Conservation (phyloP, 2,329 filamentous ascomycete species). For the Xylaria sp. region DNA sequence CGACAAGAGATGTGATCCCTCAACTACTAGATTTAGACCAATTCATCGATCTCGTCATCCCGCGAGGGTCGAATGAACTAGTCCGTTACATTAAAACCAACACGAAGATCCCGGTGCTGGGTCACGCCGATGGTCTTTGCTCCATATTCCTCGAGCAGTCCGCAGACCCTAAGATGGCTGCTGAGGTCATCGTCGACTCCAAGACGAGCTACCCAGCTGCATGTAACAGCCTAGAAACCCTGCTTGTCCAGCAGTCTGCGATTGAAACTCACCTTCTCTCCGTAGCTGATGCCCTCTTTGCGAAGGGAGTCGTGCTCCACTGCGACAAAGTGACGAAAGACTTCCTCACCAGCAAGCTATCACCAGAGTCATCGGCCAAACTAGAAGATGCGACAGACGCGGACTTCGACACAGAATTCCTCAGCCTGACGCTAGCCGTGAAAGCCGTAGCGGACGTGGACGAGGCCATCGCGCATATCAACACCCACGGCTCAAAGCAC, state of each 20-base stretch:
- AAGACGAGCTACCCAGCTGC: slow-evolving; percentile 96
- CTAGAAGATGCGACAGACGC: slow-evolving; percentile 73
- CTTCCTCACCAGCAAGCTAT: slow-evolving; percentile 64
- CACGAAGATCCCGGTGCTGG: slow-evolving; percentile 94
- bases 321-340: slow-evolving; percentile 79
- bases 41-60: slow-evolving; percentile 94
- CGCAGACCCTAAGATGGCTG: slow-evolving; percentile 77
- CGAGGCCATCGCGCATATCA: slow-evolving; percentile 88
- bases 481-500: slow-evolving; percentile 90
- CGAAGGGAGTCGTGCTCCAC: slow-evolving; percentile 81
- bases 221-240: slow-evolving; percentile 93
- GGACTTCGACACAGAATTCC: slow-evolving; percentile 91
- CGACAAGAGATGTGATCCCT: slow-evolving; percentile 89
- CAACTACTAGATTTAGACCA: slow-evolving; percentile 87
- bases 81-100: slow-evolving; percentile 89
- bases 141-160: slow-evolving; percentile 84
- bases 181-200: slow-evolving; percentile 84
- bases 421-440: slow-evolving; percentile 85
- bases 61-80: slow-evolving; percentile 88
- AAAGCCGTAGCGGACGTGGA: slow-evolving; percentile 78
- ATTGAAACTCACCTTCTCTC: slow-evolving; percentile 74
- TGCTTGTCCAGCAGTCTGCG: slow-evolving; percentile 82
- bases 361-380: slow-evolving; percentile 54
- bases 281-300: slow-evolving; percentile 78
- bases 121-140: slow-evolving; percentile 95